Evolutionary conservation across 306 rosid species (phyloP).

Genomic region (Begonia peltatifolia): DNA sequence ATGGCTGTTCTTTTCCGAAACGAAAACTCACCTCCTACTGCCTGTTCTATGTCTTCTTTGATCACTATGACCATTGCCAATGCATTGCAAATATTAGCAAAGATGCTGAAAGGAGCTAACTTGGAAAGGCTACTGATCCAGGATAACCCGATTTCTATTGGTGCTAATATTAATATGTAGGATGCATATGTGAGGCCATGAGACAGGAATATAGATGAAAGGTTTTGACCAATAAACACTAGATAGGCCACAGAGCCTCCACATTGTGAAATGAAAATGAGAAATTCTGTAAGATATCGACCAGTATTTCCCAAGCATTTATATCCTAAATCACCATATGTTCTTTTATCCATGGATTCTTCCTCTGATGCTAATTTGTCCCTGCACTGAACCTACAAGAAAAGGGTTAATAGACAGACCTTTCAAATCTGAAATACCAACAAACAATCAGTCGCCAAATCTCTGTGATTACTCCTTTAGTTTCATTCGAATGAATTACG

Average conservation of each 20-base stretch:
- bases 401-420: too few relatives aligned
- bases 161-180: slow-evolving; percentile 44
- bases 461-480: too few relatives aligned
- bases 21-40: slow-evolving; percentile 27
- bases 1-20: slow-evolving; percentile 45
- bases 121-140: slow-evolving; percentile 61
- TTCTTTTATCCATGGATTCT: slow-evolving; percentile 23
- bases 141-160: slow-evolving; percentile 60
- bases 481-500: too few relatives aligned
- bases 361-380: slow-evolving; percentile 44
- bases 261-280: slow-evolving; percentile 49
- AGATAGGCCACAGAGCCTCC: slow-evolving; percentile 79
- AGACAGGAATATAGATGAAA: slow-evolving; percentile 35
- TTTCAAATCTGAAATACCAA: too few relatives aligned
- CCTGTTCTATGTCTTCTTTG: slow-evolving; percentile 51
- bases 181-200: slow-evolving; percentile 16
- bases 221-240: slow-evolving; percentile 70
- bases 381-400: slow-evolving; percentile 47
- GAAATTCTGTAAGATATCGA: slow-evolving; percentile 46
- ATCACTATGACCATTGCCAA: slow-evolving; percentile 71
- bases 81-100: slow-evolving; percentile 67
- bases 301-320: slow-evolving; percentile 51
- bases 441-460: too few relatives aligned
- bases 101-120: slow-evolving; percentile 75
- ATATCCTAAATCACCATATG: slow-evolving; percentile 74